phyloP scores from a whole-genome alignment of 768 basidiomycete genomes.

The Suillus hirtellus region DNA sequence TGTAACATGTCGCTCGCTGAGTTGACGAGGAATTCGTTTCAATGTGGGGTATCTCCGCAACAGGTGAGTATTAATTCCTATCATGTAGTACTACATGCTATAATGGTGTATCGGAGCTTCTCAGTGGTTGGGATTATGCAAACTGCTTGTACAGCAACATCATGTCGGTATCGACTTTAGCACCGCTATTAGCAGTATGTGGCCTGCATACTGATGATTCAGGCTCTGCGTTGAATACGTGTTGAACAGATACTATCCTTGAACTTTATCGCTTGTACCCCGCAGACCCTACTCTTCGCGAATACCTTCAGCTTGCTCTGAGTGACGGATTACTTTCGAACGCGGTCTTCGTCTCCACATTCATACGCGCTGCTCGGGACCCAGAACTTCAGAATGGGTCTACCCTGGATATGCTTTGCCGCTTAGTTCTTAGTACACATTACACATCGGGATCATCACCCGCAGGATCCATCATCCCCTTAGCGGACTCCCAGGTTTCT shows the following conservation, averaged over 20 bases:
- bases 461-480: conserved; percentile 55
- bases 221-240: conserved; percentile 10
- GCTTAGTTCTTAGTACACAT: conserved; percentile 62
- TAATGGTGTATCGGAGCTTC: conserved; percentile 4
- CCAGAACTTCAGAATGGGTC: conserved; percentile 61
- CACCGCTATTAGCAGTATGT: conserved; percentile 58
- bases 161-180: conserved; percentile 42
- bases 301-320: conserved; percentile 64
- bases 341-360: conserved; percentile 60
- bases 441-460: conserved; percentile 56
- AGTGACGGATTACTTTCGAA: conserved; percentile 56
- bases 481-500: conserved; percentile 46
- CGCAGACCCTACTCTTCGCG: conserved; percentile 66
- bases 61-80: conserved; percentile 51
- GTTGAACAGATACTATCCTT: conserved; percentile 62
- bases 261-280: conserved; percentile 67
- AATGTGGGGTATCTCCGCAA: conserved; percentile 60
- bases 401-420: conserved; percentile 71
- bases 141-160: conserved; percentile 57
- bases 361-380: conserved; percentile 67
- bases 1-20: conserved; percentile 64
- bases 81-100: not conserved
- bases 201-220: not conserved
- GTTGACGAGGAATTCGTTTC: conserved; percentile 72
- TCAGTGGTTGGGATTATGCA: conserved; percentile 73